Percentiles rank a stretch among this genome's conserved stretches.
These are phyloP conservation scores for Gonapodya sp. DNA, from an alignment of 192 early-diverging fungal genomes.

Conservation along the genomic window DNA sequence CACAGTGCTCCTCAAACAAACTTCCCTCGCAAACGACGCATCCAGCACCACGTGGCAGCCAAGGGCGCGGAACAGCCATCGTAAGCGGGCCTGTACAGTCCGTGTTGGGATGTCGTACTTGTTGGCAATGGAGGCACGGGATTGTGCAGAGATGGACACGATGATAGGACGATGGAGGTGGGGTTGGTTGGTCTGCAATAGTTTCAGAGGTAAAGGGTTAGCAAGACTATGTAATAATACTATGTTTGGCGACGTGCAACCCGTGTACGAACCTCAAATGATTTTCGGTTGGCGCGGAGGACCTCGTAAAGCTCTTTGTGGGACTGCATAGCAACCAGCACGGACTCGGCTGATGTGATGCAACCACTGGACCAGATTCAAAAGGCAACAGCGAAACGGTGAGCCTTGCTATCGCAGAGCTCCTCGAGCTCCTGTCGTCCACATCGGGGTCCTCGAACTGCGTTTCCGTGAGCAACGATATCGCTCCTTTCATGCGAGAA, in stretches of 20 bases:
- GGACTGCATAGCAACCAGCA: constrained; percentile 85
- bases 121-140: constrained; percentile 76
- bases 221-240: too few species aligned
- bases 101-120: constrained; percentile 66
- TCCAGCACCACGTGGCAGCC: constrained; percentile 85
- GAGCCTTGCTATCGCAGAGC: too few species aligned
- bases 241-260: too few species aligned
- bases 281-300: constrained; percentile 46
- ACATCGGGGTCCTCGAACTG: too few species aligned
- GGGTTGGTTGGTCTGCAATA: constrained; percentile 14
- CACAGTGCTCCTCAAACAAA: constrained; percentile 72
- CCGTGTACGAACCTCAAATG: constrained; percentile 15
- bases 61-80: constrained; percentile 64
- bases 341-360: constrained; percentile 93
- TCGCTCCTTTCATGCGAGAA: too few species aligned
- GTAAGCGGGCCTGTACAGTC: constrained; percentile 60
- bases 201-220: too few species aligned
- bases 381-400: constrained; percentile 7
- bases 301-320: constrained; percentile 76
- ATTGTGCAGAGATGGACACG: constrained; percentile 84
- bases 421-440: too few species aligned
- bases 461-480: not conserved
- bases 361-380: constrained; percentile 75
- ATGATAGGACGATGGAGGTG: constrained; percentile 50
- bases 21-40: constrained; percentile 78